Evolutionary conservation across 108 stramenopile genomes (phyloP).

Genomic region (Stephanodiscus minutulus): DNA sequence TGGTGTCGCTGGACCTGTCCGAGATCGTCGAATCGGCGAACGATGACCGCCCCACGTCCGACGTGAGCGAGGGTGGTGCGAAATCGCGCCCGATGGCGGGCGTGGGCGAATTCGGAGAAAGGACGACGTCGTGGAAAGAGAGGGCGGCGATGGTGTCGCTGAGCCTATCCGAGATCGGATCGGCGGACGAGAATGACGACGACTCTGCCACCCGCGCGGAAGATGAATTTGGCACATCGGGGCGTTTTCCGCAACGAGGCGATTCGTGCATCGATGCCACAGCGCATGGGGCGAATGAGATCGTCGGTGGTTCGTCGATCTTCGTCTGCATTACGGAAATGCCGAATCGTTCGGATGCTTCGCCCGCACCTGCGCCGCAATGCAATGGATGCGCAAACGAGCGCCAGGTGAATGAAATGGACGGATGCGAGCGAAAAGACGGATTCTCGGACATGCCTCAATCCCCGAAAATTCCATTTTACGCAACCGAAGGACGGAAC

Average conservation of each 20-base stretch:
- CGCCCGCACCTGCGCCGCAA: neutral
- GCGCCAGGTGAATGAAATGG: too few species aligned
- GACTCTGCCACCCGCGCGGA: neutral
- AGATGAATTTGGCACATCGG: neutral
- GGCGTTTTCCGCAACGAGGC: neutral
- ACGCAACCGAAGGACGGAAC: neutral
- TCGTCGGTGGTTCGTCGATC: neutral
- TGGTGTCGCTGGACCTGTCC: neutral
- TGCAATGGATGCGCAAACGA: neutral
- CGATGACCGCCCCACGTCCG: neutral
- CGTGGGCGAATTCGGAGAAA: too few species aligned
- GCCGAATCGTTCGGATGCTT: neutral
- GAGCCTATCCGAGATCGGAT: neutral
- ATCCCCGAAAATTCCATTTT: neutral
- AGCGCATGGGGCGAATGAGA: neutral
- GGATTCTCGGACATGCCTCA: too few species aligned
- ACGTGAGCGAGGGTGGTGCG: too few species aligned
- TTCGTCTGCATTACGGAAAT: neutral
- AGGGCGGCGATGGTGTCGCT: neutral
- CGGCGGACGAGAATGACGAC: neutral
- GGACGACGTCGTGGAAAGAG: neutral
- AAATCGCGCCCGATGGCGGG: too few species aligned
- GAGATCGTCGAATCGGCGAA: neutral
- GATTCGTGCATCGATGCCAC: neutral
- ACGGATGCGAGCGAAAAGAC: too few species aligned